Evolutionary conservation across 352 stramenopile species (phyloP).

Genomic region (Globisporangium viniferum): DNA sequence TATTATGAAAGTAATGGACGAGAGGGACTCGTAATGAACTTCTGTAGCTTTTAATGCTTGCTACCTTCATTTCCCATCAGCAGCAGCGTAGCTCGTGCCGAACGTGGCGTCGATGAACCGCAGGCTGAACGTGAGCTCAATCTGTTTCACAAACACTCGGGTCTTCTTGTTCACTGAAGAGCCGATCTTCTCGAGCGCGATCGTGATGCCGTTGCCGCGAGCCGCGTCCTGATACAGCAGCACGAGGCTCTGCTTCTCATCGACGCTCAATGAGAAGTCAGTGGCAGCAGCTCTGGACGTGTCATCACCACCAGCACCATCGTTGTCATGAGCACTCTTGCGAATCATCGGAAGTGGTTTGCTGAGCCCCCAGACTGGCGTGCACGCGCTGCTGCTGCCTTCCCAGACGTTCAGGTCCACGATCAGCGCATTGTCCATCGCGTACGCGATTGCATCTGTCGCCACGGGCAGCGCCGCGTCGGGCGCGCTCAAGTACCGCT

Average conservation of each 20-base stretch:
- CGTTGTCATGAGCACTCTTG: neutral
- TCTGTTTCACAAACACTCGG: conserved; percentile 34
- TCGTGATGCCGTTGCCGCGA: conserved; percentile 29
- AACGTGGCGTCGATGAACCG: conserved; percentile 55
- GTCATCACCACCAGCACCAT: neutral
- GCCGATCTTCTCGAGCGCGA: conserved; percentile 17
- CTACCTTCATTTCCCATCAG: neutral
- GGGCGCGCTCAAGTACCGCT: conserved; percentile 25
- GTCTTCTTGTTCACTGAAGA: conserved; percentile 5
- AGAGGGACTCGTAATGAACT: too few species aligned
- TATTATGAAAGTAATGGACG: neutral
- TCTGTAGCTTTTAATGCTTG: neutral
- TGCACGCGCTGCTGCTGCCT: conserved; percentile 28
- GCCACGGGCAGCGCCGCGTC: conserved; percentile 22
- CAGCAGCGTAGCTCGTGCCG: conserved; percentile 33
- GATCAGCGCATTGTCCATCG: conserved; percentile 35
- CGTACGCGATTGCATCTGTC: conserved; percentile 42
- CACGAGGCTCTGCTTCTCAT: conserved; percentile 17
- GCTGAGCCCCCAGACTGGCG: conserved; percentile 48
- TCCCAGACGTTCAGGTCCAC: conserved; percentile 65
- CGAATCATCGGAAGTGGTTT: conserved; percentile 23
- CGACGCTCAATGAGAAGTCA: conserved; percentile 28
- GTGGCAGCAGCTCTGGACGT: neutral
- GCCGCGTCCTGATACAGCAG: conserved; percentile 25
- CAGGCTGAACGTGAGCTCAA: conserved; percentile 37